A percentile compares a stretch with the other conserved stretches of the same genome.
These are phyloP conservation scores for Kazachstania viticola DNA, from an alignment of 805 yeast species.

Conservation along the genomic window DNA sequence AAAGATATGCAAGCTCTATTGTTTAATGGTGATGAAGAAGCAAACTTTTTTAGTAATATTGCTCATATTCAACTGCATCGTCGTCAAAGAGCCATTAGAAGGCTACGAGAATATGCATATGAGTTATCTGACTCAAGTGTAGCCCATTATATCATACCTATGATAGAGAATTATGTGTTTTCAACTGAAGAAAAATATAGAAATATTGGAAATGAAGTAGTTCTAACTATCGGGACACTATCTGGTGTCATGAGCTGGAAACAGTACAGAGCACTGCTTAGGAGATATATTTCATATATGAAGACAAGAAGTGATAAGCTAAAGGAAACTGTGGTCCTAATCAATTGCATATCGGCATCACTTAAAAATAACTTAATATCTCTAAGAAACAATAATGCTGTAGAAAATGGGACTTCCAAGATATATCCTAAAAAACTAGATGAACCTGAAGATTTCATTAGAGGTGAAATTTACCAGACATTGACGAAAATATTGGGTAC, in stretches of 20 bases:
- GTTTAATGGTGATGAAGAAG: conserved; percentile 64
- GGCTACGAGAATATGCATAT: conserved; percentile 40
- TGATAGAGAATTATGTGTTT: conserved; percentile 69
- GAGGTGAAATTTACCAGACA: conserved; percentile 48
- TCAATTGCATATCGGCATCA: conserved; percentile 46
- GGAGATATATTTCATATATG: conserved; percentile 48
- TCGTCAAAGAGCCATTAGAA: conserved; percentile 72
- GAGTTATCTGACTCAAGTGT: conserved; percentile 45
- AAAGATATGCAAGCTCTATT: conserved; percentile 56
- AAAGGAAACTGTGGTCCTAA: conserved; percentile 46
- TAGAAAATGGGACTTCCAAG: conserved; percentile 9
- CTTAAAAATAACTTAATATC: conserved; percentile 28
- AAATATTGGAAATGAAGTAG: conserved; percentile 55
- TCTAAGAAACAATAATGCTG: conserved; percentile 7
- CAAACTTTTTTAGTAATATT: conserved; percentile 66
- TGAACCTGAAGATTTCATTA: conserved; percentile 37
- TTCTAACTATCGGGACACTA: conserved; percentile 48
- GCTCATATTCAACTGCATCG: conserved; percentile 77
- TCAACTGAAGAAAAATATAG: conserved; percentile 46
- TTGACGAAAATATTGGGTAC: conserved; percentile 46
- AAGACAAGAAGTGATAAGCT: conserved; percentile 37
- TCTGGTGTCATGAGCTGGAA: conserved; percentile 56
- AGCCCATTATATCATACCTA: conserved; percentile 73
- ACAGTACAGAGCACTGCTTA: conserved; percentile 66
- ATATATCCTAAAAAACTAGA: conserved; percentile 30